Percentiles rank a stretch among this genome's conserved stretches.
Evolutionary conservation across 208 protist genomes (phyloP).

Genomic region (Phytomonas sp.): DNA sequence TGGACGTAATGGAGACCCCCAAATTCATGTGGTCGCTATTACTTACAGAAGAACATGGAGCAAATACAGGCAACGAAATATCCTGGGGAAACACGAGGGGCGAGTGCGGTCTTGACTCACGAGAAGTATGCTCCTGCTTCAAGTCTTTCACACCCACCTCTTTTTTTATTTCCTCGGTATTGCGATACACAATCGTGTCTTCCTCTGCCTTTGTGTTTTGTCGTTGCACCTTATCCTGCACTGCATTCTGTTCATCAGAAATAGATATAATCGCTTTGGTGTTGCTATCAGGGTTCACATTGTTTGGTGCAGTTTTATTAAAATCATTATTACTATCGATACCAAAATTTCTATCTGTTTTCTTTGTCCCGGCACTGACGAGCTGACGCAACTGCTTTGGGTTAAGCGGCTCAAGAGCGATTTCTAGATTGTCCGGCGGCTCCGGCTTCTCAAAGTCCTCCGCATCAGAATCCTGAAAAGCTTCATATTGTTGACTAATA

Average conservation of each 20-base stretch:
- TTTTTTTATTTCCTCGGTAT: neutral
- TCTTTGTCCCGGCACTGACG: slow-evolving; percentile 25
- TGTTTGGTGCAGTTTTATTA: neutral
- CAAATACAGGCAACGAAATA: slow-evolving; percentile 1
- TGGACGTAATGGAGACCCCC: neutral
- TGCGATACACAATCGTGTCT: neutral
- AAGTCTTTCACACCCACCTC: neutral
- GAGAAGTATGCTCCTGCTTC: neutral
- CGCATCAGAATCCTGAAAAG: neutral
- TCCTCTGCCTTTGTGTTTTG: neutral
- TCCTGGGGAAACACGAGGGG: slow-evolving; percentile 12
- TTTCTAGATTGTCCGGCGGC: slow-evolving; percentile 29
- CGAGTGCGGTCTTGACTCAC: neutral
- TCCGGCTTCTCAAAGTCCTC: slow-evolving; percentile 22
- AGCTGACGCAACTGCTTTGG: slow-evolving; percentile 40
- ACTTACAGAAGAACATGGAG: neutral
- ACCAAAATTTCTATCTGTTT: slow-evolving; percentile 11
- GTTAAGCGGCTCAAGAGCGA: slow-evolving; percentile 30
- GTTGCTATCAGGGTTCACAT: neutral
- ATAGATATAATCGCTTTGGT: neutral
- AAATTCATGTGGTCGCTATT: neutral
- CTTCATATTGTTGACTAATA: slow-evolving; percentile 15
- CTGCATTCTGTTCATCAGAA: neutral
- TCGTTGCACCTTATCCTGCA: neutral
- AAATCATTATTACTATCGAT: slow-evolving; percentile 11